Percentiles rank a stretch among this genome's conserved stretches.
Evolutionary conservation across 2,329 filamentous ascomycete genomes (phyloP).

Genomic region (Cryoendolithus antarcticus): DNA sequence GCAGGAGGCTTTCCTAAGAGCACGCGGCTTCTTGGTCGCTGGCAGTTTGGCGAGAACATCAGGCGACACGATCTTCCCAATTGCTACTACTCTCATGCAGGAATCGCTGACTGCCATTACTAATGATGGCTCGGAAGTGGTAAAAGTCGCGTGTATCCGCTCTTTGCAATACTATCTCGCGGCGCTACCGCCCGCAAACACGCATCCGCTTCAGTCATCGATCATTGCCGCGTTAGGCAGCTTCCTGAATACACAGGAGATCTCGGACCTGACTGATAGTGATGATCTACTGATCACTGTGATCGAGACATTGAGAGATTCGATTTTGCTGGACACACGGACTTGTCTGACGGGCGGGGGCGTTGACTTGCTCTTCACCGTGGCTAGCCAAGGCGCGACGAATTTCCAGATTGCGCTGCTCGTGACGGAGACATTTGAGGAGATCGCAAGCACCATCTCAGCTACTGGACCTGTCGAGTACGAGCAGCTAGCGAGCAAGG

Average conservation of each 20-base stretch:
- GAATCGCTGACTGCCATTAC: conserved; percentile 64
- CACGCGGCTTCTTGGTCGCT: conserved; percentile 76
- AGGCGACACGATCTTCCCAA: conserved; percentile 38
- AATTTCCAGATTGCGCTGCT: conserved; percentile 88
- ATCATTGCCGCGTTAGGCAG: conserved; percentile 51
- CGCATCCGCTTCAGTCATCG: conserved; percentile 46
- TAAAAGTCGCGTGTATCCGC: conserved; percentile 84
- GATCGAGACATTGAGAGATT: conserved; percentile 71
- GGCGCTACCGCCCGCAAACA: conserved; percentile 37
- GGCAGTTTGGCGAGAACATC: conserved; percentile 64
- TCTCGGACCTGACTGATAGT: conserved; percentile 71
- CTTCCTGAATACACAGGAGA: conserved; percentile 69
- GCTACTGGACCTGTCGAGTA: conserved; percentile 56
- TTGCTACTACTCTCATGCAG: conserved; percentile 55
- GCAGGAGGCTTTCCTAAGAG: conserved; percentile 65
- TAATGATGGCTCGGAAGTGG: conserved; percentile 68
- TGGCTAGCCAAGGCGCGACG: conserved; percentile 74
- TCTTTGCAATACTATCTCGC: conserved; percentile 60
- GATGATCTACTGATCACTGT: conserved; percentile 88
- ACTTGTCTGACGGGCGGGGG: conserved; percentile 64
- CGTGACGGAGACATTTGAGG: conserved; percentile 83
- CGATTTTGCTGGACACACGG: conserved; percentile 65
- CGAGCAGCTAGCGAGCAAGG: conserved; percentile 67
- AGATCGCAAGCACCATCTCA: conserved; percentile 60
- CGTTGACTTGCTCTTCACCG: conserved; percentile 71